These are phyloP conservation scores for Durusdinium trenchii DNA, from an alignment of 73 alveolate species.

Conservation along the genomic window DNA sequence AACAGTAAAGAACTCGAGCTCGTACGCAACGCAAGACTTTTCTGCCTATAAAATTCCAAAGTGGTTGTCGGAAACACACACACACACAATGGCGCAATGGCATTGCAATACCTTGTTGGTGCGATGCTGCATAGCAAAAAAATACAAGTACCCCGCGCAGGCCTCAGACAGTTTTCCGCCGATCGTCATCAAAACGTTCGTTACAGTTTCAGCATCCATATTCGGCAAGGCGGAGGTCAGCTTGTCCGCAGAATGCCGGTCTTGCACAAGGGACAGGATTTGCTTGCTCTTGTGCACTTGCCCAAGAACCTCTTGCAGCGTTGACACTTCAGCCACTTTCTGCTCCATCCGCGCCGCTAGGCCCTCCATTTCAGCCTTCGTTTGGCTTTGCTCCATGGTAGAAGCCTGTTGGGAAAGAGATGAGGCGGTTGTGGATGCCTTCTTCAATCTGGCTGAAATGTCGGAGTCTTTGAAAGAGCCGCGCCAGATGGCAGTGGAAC, in stretches of 20 bases:
- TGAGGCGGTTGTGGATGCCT: not conserved
- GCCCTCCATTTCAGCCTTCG: not conserved
- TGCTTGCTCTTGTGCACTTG: not conserved
- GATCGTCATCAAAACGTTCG: not conserved
- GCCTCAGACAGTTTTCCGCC: slow-evolving; percentile 4
- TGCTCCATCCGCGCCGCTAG: not conserved
- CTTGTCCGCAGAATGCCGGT: not conserved
- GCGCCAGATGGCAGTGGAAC: not conserved
- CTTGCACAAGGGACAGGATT: too few species aligned
- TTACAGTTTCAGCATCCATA: slow-evolving; percentile 17
- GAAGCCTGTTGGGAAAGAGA: not conserved
- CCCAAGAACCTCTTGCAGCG: not conserved
- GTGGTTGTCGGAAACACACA: too few species aligned
- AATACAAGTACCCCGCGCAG: too few species aligned
- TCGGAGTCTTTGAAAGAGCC: not conserved
- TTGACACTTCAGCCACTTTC: not conserved
- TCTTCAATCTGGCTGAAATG: not conserved
- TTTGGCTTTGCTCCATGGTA: not conserved
- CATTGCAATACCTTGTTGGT: too few species aligned
- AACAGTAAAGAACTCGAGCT: too few species aligned
- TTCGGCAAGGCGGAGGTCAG: too few species aligned
- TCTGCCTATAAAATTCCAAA: too few species aligned
- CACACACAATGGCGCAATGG: too few species aligned
- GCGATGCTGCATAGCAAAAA: too few species aligned
- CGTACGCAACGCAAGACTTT: too few species aligned